These are phyloP conservation scores for Xylaria palmicola DNA, from an alignment of 495 filamentous ascomycete species.

Conservation along the genomic window DNA sequence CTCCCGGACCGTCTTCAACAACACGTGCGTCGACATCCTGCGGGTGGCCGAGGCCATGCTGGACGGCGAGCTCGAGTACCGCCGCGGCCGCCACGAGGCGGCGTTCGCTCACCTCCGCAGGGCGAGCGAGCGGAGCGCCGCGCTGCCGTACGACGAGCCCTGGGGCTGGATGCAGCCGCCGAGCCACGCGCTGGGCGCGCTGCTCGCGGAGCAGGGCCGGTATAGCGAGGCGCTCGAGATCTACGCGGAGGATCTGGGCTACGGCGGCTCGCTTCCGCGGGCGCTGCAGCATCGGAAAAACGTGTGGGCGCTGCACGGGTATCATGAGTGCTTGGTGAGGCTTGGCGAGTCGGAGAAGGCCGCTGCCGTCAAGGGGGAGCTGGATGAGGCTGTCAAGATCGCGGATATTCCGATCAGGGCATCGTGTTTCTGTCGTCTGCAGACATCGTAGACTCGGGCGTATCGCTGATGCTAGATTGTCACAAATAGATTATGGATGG, in stretches of 20 bases:
- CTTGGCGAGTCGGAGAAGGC: conserved; percentile 53
- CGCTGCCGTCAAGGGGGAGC: conserved; percentile 43
- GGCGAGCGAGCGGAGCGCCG: conserved; percentile 55
- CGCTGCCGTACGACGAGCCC: conserved; percentile 63
- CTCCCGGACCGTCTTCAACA: conserved; percentile 64
- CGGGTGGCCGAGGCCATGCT: conserved; percentile 61
- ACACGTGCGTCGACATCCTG: conserved; percentile 60
- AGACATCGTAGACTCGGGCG: neutral
- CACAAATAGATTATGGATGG: neutral
- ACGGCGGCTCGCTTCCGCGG: conserved; percentile 53
- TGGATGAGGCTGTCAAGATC: conserved; percentile 49
- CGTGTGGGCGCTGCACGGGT: conserved; percentile 67
- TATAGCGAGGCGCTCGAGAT: conserved; percentile 53
- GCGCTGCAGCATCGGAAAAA: conserved; percentile 63
- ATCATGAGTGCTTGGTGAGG: conserved; percentile 59
- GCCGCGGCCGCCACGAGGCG: conserved; percentile 50
- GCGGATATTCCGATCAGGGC: conserved; percentile 60
- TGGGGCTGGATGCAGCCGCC: conserved; percentile 72
- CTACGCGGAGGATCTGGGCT: conserved; percentile 63
- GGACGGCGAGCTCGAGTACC: conserved; percentile 68
- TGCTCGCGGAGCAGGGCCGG: conserved; percentile 60
- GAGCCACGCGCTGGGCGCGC: conserved; percentile 63
- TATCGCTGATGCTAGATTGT: neutral
- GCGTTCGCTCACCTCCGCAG: conserved; percentile 55
- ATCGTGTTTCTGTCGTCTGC: conserved; percentile 61